Base-by-base conservation (phyloP, 2,329 filamentous ascomycete species). In the Penicillium nordicum region DNA sequence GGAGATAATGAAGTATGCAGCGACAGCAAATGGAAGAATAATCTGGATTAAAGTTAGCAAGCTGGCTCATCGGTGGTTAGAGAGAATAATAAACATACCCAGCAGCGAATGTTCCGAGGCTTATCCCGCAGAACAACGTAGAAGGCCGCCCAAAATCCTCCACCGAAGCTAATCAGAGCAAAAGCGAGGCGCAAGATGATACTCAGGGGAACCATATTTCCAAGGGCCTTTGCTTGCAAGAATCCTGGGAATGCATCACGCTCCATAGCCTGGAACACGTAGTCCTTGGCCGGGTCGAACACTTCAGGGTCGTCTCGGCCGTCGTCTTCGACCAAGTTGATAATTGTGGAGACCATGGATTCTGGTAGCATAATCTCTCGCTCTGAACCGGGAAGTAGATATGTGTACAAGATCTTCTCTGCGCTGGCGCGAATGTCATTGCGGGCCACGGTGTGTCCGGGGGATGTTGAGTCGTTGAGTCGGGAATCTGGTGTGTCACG, bases 261-360 rank as follows among this genome's bases (percentile, higher is more conserved):
- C 77, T 99, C 95, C 94, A 99, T 99, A 34, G 95, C 95, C 76
- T 99, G 95, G 75, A 97, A 99, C 60, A 97, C 94, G 72, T 97
- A 99, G 78, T 99, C 94, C 79, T 99, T 99, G 53, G 94, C 94
- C 21, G 90, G 87, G 72, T 97, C 94, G 68, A 99, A 99, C 12
- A 99, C 89, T 74, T 99, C 94, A 0, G 94, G 94, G 71, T 99
- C 94, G 68, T 97, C 94, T 66, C 94, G 87, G 44, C 91, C 90
- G 62, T 91, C 87, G 64, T 93, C 88, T 76, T 99, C 94, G 61
- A 99, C 95, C 14, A 90, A 85, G 21, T 87, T 83, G 38, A 92
- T 95, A 57, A 97, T 92, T 25, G 92, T 87, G 53, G 89, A 83
- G 0, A 93, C 88, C 69, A 97, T 96, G 34, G 86, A 86, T 59